phyloP scores from a whole-genome alignment of 495 filamentous ascomycete genomes.

The Lophiostoma macrostomum region DNA sequence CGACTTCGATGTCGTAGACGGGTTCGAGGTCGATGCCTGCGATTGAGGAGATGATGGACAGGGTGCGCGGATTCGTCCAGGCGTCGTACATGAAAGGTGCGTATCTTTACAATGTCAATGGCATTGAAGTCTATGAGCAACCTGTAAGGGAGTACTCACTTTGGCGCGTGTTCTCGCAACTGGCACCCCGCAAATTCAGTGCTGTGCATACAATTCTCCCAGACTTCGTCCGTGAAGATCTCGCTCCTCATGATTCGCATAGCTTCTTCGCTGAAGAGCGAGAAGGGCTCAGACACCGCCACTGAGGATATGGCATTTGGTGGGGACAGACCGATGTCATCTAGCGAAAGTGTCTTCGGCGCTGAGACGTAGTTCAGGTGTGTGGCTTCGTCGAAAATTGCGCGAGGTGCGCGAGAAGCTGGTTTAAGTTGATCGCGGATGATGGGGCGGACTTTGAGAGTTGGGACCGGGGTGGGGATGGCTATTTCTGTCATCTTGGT shows the following conservation, averaged over 20 bases:
- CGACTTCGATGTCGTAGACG: conserved; percentile 23
- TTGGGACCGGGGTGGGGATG: too few species aligned
- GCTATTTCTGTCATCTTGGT: too few species aligned
- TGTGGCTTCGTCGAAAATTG: background rate
- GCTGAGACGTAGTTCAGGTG: background rate
- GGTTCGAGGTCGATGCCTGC: conserved; percentile 27
- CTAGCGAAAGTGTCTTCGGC: background rate
- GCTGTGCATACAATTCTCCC: conserved; percentile 9
- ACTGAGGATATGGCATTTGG: conserved; percentile 6
- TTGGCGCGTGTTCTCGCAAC: conserved; percentile 16
- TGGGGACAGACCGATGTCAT: background rate
- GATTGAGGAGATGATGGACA: conserved; percentile 18
- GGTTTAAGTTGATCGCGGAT: background rate
- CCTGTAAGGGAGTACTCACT: conserved; percentile 11
- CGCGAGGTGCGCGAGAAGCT: background rate
- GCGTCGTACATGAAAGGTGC: conserved; percentile 23
- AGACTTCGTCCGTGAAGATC: conserved; percentile 18
- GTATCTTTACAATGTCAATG: conserved; percentile 2
- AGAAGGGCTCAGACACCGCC: conserved; percentile 25
- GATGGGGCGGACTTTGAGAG: conserved; percentile 3
- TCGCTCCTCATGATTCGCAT: conserved; percentile 22
- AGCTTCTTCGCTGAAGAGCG: conserved; percentile 24
- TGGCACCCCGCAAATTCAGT: conserved; percentile 12
- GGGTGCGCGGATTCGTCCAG: conserved; percentile 17
- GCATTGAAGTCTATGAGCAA: background rate